Percentiles rank a stretch among this genome's conserved stretches.
Evolutionary conservation across 768 basidiomycete genomes (phyloP).

Genomic region (Collybiopsis luxurians): DNA sequence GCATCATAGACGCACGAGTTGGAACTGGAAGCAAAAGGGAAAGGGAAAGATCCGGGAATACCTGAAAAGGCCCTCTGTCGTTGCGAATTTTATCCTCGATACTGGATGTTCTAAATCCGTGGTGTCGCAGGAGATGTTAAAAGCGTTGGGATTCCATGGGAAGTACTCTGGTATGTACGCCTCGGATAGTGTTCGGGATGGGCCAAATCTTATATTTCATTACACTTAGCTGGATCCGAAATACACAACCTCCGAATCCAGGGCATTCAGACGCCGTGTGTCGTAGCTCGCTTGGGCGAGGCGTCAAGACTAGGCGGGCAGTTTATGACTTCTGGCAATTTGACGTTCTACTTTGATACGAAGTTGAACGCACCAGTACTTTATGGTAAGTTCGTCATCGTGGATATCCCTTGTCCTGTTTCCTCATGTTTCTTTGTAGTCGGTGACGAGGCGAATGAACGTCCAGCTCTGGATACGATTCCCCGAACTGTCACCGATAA

Average conservation of each 20-base stretch:
- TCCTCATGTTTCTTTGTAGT: background rate
- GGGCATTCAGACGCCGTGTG: slow-evolving; percentile 17
- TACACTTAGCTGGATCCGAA: slow-evolving; percentile 17
- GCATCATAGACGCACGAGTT: background rate
- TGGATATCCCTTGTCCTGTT: background rate
- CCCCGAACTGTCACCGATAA: background rate
- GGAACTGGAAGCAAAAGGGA: background rate
- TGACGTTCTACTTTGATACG: slow-evolving; percentile 22
- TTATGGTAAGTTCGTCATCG: slow-evolving; percentile 21
- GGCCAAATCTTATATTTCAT: too few species aligned
- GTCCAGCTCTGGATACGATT: background rate
- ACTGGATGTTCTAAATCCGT: slow-evolving; percentile 17
- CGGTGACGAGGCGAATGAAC: slow-evolving; percentile 1
- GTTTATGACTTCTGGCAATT: slow-evolving; percentile 21
- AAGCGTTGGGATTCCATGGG: slow-evolving; percentile 17
- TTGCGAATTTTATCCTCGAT: slow-evolving; percentile 25
- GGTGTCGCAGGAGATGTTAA: slow-evolving; percentile 15
- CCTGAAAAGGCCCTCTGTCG: slow-evolving; percentile 5
- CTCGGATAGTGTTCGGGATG: too few species aligned
- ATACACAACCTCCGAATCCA: slow-evolving; percentile 17
- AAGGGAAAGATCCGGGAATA: background rate
- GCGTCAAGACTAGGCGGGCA: slow-evolving; percentile 17
- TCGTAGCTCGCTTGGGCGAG: slow-evolving; percentile 17
- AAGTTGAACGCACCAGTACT: slow-evolving; percentile 20
- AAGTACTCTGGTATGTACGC: slow-evolving; percentile 9